Evolutionary conservation across 257 asterid species (phyloP).

Genomic region (Solanum infundibuliforme): DNA sequence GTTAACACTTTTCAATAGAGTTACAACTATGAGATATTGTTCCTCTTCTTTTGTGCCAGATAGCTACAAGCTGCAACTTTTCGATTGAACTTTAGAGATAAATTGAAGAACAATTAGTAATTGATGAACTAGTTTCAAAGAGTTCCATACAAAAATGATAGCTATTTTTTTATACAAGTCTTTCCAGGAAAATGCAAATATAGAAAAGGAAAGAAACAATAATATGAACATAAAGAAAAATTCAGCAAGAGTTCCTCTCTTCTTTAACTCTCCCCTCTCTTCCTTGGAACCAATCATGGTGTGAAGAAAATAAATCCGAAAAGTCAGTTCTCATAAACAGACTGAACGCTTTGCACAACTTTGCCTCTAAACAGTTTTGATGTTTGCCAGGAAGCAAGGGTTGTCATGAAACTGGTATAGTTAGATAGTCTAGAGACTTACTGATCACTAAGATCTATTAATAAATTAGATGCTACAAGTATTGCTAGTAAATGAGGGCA

Average conservation of each 20-base stretch:
- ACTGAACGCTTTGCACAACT: background rate
- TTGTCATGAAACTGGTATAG: background rate
- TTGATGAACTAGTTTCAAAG: background rate
- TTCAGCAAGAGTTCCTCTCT: background rate
- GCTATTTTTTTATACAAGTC: background rate
- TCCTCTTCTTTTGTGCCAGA: background rate
- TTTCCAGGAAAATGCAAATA: background rate
- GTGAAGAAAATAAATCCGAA: background rate
- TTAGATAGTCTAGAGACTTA: background rate
- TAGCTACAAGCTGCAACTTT: background rate
- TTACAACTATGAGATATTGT: background rate
- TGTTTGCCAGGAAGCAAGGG: background rate
- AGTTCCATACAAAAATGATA: background rate
- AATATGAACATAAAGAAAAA: background rate
- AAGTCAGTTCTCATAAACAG: background rate
- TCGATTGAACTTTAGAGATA: background rate
- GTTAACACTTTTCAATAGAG: background rate
- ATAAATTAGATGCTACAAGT: background rate
- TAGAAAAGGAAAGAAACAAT: background rate
- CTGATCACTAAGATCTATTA: background rate
- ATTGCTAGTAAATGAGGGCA: background rate
- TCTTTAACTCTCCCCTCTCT: background rate
- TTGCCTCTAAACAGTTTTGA: background rate
- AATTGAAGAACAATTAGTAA: background rate
- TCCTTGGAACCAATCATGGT: background rate